These are phyloP conservation scores for Ceratobasidium sp. DNA, from an alignment of 1,284 basidiomycete species.

Conservation along the genomic window DNA sequence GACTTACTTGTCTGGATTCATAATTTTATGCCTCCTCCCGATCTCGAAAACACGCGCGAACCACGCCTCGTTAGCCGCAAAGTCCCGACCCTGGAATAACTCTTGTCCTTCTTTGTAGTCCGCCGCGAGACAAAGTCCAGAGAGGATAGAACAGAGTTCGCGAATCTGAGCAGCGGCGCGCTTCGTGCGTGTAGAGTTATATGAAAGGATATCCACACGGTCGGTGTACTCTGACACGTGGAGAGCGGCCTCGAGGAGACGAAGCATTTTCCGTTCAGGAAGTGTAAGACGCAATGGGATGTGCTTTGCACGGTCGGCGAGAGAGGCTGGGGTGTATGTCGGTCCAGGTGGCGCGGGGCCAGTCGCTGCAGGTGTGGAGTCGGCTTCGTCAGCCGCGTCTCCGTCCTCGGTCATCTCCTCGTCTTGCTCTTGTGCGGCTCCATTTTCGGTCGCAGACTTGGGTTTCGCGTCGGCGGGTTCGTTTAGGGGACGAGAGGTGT, in stretches of 20 bases:
- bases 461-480: slow-evolving; percentile 21
- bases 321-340: slow-evolving; percentile 62
- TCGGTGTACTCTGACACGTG: slow-evolving; percentile 82
- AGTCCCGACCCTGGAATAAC: slow-evolving; percentile 81
- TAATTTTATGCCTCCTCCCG: slow-evolving; percentile 79
- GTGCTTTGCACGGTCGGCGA: slow-evolving; percentile 79
- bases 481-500: slow-evolving; percentile 67
- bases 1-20: slow-evolving; percentile 52
- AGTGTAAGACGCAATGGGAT: slow-evolving; percentile 81
- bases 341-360: slow-evolving; percentile 51
- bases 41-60: slow-evolving; percentile 65
- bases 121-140: slow-evolving; percentile 79
- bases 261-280: slow-evolving; percentile 80
- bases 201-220: slow-evolving; percentile 65
- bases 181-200: slow-evolving; percentile 79
- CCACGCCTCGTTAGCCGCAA: slow-evolving; percentile 79
- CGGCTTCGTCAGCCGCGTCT: slow-evolving; percentile 67
- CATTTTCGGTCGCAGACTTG: slow-evolving; percentile 20
- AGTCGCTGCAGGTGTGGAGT: slow-evolving; percentile 54
- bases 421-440: slow-evolving; percentile 57
- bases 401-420: slow-evolving; percentile 54
- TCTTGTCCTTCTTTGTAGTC: slow-evolving; percentile 89
- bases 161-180: slow-evolving; percentile 85
- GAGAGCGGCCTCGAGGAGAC: slow-evolving; percentile 80
- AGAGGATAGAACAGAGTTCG: slow-evolving; percentile 85